Evolutionary conservation across 345 rosid species (phyloP).

Genomic region (Eucalyptus paniculata): DNA sequence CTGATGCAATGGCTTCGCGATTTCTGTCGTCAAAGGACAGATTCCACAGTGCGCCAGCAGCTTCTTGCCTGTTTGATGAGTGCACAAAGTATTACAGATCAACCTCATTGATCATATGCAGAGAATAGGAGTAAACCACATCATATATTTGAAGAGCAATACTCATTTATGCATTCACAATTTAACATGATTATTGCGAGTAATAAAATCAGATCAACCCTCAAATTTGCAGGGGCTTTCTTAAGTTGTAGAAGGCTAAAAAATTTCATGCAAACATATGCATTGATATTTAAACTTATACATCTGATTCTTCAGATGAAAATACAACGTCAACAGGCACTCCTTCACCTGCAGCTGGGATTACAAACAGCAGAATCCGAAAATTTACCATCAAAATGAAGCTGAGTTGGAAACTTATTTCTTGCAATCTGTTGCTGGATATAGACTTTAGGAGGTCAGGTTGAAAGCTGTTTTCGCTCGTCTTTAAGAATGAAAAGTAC

Average conservation of each 20-base stretch:
- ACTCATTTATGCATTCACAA: not conserved
- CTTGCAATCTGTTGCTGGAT: not conserved
- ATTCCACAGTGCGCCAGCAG: conserved; percentile 86
- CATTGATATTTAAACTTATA: not conserved
- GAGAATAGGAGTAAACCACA: not conserved
- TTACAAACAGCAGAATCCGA: not conserved
- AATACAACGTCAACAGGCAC: not conserved
- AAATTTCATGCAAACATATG: not conserved
- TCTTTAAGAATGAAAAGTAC: not conserved
- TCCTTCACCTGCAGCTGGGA: not conserved
- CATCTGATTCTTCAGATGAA: not conserved
- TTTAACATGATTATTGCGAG: not conserved
- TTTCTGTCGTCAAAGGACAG: conserved; percentile 71
- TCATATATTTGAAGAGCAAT: not conserved
- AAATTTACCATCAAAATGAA: not conserved
- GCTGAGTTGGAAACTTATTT: not conserved
- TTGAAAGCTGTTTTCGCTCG: not conserved
- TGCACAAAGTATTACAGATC: not conserved
- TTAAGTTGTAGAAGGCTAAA: not conserved
- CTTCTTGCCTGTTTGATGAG: conserved; percentile 51
- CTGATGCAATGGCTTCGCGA: conserved; percentile 77
- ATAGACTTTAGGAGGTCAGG: not conserved
- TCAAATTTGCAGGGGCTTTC: not conserved
- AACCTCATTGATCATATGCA: not conserved
- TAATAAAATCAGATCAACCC: not conserved